These are phyloP conservation scores for Durusdinium trenchii DNA, from an alignment of 73 alveolate genomes.

Conservation along the genomic window DNA sequence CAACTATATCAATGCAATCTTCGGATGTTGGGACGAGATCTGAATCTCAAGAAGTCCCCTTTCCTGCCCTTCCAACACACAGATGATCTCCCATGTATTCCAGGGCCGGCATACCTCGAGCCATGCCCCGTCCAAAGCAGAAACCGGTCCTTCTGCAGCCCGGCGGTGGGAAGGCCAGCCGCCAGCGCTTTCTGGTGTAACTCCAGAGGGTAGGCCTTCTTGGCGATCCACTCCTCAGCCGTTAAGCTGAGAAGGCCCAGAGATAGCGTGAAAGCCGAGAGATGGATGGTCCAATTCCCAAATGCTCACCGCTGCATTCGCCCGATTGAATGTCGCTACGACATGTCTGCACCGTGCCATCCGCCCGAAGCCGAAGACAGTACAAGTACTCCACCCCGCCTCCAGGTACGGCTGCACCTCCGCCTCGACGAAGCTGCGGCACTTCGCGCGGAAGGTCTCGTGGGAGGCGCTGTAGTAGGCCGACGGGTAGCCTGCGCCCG, in stretches of 20 bases:
- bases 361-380: neutral
- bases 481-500: constrained; percentile 52
- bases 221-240: constrained; percentile 18
- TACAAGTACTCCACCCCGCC: neutral
- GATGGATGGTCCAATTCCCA: neutral
- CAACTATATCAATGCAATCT: too few species aligned
- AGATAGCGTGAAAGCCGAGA: too few species aligned
- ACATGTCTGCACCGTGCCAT: neutral
- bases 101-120: too few species aligned
- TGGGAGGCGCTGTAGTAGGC: constrained; percentile 52
- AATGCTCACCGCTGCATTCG: neutral
- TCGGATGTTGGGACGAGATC: too few species aligned
- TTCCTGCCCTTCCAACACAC: too few species aligned
- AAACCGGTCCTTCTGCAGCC: constrained; percentile 35
- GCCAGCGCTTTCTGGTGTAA: constrained; percentile 44
- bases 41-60: too few species aligned
- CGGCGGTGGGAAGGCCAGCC: constrained; percentile 47
- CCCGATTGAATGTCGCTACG: neutral
- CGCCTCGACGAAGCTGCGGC: constrained; percentile 12
- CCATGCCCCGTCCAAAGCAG: too few species aligned
- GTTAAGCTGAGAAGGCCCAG: neutral
- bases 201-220: constrained; percentile 22
- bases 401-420: constrained; percentile 13
- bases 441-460: constrained; percentile 30
- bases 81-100: too few species aligned